These are phyloP conservation scores for Picea glauca DNA, from an alignment of 75 land plant genomes.

Conservation along the genomic window DNA sequence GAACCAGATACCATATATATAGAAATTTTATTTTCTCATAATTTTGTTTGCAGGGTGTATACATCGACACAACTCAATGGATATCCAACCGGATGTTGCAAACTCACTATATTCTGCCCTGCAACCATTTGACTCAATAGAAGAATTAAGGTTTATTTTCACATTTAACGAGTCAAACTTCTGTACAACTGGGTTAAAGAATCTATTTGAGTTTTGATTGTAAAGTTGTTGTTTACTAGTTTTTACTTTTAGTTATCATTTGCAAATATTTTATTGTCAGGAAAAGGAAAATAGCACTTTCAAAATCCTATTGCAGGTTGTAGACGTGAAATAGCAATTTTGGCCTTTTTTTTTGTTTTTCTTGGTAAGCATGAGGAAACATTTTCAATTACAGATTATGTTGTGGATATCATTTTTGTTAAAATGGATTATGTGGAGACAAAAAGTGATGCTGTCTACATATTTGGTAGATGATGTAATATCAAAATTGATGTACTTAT, in stretches of 20 bases:
- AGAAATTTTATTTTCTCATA: neutral
- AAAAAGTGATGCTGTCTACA: neutral
- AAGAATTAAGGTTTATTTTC: slow-evolving; percentile 53
- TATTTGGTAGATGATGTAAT: neutral
- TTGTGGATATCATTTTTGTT: neutral
- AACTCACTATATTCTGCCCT: slow-evolving; percentile 79
- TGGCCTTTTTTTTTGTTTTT: neutral
- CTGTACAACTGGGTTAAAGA: neutral
- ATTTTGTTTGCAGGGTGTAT: slow-evolving; percentile 53
- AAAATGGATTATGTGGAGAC: neutral
- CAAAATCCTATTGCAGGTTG: no score
- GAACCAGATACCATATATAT: neutral
- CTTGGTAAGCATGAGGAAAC: neutral
- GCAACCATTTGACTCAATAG: slow-evolving; percentile 76
- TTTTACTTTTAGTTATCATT: neutral
- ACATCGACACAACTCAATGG: slow-evolving; percentile 61
- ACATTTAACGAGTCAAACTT: neutral
- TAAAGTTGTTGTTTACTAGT: neutral
- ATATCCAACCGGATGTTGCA: slow-evolving; percentile 83
- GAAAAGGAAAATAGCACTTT: no score
- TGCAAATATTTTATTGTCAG: no score
- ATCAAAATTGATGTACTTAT: neutral
- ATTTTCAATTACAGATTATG: neutral
- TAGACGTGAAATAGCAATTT: no score
- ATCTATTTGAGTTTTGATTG: neutral